Evolutionary conservation across 2,329 filamentous ascomycete species (phyloP).

Genomic region (Hortaea werneckii): DNA sequence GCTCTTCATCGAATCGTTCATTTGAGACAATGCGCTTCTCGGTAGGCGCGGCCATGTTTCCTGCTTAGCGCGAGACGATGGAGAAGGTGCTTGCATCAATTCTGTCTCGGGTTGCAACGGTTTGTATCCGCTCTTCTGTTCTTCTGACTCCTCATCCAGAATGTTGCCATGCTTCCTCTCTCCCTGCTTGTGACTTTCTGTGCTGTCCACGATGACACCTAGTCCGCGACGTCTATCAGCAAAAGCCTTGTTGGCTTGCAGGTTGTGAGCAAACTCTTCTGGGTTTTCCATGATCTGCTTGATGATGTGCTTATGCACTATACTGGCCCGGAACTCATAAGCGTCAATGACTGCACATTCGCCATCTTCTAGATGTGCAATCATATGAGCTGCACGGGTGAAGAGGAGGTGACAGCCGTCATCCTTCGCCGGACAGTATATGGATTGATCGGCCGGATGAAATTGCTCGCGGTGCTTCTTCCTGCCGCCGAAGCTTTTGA

Average conservation of each 20-base stretch:
- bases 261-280: slow-evolving; percentile 13
- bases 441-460: slow-evolving; percentile 32
- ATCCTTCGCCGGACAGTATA: slow-evolving; percentile 34
- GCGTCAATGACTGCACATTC: slow-evolving; percentile 37
- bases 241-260: slow-evolving; percentile 5
- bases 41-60: neutral
- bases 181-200: slow-evolving; percentile 1
- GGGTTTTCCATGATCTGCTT: slow-evolving; percentile 25
- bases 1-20: neutral
- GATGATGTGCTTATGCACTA: slow-evolving; percentile 42
- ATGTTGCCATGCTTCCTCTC: slow-evolving; percentile 8
- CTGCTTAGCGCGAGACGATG: neutral
- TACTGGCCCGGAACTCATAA: slow-evolving; percentile 36
- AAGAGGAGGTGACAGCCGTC: slow-evolving; percentile 42
- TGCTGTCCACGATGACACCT: neutral
- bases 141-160: slow-evolving; percentile 11
- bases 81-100: neutral
- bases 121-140: slow-evolving; percentile 5
- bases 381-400: slow-evolving; percentile 37
- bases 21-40: neutral
- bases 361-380: slow-evolving; percentile 46
- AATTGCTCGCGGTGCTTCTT: slow-evolving; percentile 44
- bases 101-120: slow-evolving; percentile 5
- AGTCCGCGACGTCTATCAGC: neutral
- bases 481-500: slow-evolving; percentile 42